Conservation (phyloP, 2,329 filamentous ascomycete species). For the Raffaelea arxii region DNA sequence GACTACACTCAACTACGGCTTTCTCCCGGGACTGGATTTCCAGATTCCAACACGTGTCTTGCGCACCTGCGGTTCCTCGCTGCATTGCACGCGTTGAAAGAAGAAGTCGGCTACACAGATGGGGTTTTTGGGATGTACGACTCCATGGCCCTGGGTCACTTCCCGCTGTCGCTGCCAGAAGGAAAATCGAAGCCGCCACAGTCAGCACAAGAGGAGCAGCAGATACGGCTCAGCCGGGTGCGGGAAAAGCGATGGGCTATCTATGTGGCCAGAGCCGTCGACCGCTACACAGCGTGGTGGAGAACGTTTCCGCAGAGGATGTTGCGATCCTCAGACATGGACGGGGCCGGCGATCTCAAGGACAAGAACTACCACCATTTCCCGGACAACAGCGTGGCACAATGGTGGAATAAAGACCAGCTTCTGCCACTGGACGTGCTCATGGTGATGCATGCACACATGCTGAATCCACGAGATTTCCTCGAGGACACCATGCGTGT, state of each 20-base stretch:
- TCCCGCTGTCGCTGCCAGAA: not conserved
- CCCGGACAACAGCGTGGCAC: conserved; percentile 9
- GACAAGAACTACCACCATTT: conserved; percentile 23
- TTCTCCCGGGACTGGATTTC: conserved; percentile 9
- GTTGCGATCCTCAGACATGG: conserved; percentile 28
- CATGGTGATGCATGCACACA: conserved; percentile 72
- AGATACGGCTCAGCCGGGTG: conserved; percentile 39
- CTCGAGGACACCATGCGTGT: conserved; percentile 62
- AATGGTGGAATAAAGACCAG: conserved; percentile 1
- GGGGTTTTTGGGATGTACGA: conserved; percentile 58
- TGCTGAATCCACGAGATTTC: conserved; percentile 67
- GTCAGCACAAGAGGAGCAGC: conserved; percentile 22
- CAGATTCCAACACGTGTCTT: conserved; percentile 49
- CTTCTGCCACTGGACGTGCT: conserved; percentile 45
- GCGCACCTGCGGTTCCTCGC: conserved; percentile 66
- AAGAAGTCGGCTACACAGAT: conserved; percentile 55
- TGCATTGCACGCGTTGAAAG: conserved; percentile 56
- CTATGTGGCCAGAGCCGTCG: conserved; percentile 57
- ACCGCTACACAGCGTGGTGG: conserved; percentile 62
- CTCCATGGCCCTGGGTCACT: conserved; percentile 21
- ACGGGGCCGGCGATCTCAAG: not conserved
- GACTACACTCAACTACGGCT: not conserved
- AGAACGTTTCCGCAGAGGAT: conserved; percentile 20
- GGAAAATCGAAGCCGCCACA: conserved; percentile 4
- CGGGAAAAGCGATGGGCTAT: conserved; percentile 67